Evolutionary conservation across 164 flowering plant genomes (phyloP).

Genomic region (Pachysandra terminalis): DNA sequence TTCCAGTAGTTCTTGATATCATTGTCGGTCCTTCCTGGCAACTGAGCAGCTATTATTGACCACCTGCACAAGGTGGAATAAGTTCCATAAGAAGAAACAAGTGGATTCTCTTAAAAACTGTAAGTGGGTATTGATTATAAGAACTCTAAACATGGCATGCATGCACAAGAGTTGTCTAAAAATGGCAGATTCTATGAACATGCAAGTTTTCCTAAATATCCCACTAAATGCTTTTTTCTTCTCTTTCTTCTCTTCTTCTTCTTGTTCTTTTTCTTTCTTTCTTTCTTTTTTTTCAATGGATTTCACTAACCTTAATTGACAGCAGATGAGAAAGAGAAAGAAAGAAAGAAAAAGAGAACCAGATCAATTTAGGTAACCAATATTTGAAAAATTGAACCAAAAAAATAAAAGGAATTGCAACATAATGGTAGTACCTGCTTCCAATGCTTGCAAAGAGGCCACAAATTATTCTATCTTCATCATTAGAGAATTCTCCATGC

Average conservation of each 20-base stretch:
- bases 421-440: slow-evolving; percentile 30
- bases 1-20: slow-evolving; percentile 89
- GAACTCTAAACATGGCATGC: slow-evolving; percentile 19
- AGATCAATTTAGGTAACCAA: not conserved
- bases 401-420: no score
- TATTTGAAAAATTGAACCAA: not conserved
- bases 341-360: not conserved
- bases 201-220: not conserved
- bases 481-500: slow-evolving; percentile 81
- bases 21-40: slow-evolving; percentile 79
- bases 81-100: slow-evolving; percentile 18
- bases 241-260: no score
- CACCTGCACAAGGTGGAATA: slow-evolving; percentile 43
- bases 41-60: slow-evolving; percentile 79
- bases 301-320: not conserved
- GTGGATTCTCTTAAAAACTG: not conserved
- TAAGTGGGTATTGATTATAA: slow-evolving; percentile 5
- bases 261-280: not conserved
- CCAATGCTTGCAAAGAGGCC: slow-evolving; percentile 67
- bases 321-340: not conserved
- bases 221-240: not conserved
- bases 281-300: no score
- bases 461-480: slow-evolving; percentile 71
- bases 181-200: not conserved
- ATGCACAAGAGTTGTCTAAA: slow-evolving; percentile 12